These are phyloP conservation scores for Hevea brasiliensis DNA, from an alignment of 345 rosid genomes.

Conservation along the genomic window DNA sequence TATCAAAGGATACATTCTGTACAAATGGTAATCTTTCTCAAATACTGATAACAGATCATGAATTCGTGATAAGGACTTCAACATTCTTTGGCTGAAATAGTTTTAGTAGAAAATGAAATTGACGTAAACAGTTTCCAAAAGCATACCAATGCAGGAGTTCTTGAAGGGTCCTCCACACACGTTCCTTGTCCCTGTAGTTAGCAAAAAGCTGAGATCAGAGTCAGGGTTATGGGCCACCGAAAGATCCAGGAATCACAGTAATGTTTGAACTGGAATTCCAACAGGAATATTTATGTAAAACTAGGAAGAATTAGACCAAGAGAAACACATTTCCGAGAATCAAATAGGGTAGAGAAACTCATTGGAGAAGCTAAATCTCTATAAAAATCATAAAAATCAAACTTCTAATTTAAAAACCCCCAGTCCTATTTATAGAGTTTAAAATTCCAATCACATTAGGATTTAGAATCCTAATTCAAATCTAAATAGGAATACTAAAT, in stretches of 20 bases:
- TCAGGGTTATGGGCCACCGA: neutral
- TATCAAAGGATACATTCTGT: neutral
- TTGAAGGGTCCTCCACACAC: constrained; percentile 58
- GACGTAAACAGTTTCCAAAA: neutral
- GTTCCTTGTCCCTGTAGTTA: constrained; percentile 48
- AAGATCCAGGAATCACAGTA: neutral
- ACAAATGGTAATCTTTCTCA: neutral
- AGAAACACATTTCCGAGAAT: no score
- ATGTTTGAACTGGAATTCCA: neutral
- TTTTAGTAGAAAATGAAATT: neutral
- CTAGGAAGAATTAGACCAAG: no score
- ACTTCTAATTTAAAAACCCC: no score
- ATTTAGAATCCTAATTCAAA: no score
- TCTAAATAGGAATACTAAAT: no score
- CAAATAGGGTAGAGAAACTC: no score
- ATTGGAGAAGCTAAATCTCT: no score
- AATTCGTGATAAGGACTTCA: neutral
- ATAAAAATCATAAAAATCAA: no score
- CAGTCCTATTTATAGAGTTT: no score
- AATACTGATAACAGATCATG: neutral
- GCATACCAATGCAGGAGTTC: constrained; percentile 72
- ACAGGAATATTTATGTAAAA: neutral
- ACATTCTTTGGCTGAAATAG: neutral
- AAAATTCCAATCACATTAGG: no score
- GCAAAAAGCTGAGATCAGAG: constrained; percentile 13